Base-by-base conservation (phyloP, 495 filamentous ascomycete species). In the Margaritispora aquatica region DNA sequence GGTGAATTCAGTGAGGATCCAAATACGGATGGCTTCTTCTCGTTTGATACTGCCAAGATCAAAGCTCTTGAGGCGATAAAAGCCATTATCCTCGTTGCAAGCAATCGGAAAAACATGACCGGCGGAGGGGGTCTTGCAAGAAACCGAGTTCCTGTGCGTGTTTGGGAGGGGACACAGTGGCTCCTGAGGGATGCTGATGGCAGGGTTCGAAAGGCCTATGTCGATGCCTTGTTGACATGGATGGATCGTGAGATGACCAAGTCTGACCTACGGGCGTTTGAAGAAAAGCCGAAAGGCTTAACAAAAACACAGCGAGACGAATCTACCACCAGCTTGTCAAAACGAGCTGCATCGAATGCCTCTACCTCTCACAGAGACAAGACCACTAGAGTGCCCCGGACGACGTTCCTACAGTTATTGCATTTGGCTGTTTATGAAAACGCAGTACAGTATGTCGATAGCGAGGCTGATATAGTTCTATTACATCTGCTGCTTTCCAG, bases 91-190 rank as follows among this genome's bases (percentile, higher is more conserved):
- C 71, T 83, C 8, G 88, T 95, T 20, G 89, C 90, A 2, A 93
- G 93, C 60, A 78, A 81, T 20, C 79, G 78, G 29, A 75, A 75
- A 2, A 80, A 81, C 56, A 75, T 83, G 49, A 81, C 76, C 57
- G 77, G 80, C 22, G 83, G 82, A 23, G 75, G 81, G 0, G 82
- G 79, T 11, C 79, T 91, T 46, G 82, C 83, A 1, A 81, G 92
- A 59, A 89, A 86, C 64, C 80, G 73, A 27, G 89, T 96, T 1
- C 83, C 84, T 2, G 78, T 93, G 34, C 78, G 87, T 36, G 86
- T 89, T 0, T 97, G 92, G 92, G 90, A 96, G 70, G 89, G 89
- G 13, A 95, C 92, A 0, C 89, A 96, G 55, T 94, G 89, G 84
- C 80, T 97, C 48, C 73, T 96, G 21, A 81, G 88, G 19, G 92